Conservation (phyloP, 2,329 filamentous ascomycete species). For the Leptosphaerulina australis region DNA sequence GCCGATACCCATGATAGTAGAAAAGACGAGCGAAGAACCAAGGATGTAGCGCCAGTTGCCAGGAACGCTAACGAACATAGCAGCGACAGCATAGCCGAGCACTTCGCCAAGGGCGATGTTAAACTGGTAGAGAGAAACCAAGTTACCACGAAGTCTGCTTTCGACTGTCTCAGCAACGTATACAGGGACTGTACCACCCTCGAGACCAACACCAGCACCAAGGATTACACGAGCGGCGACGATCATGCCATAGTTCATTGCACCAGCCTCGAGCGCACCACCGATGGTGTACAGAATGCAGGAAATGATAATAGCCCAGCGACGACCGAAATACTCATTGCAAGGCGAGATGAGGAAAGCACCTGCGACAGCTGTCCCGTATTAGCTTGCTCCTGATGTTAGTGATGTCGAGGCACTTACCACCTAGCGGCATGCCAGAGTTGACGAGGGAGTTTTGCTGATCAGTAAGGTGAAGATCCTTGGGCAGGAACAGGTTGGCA, state of each 20-base stretch:
- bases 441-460: slow-evolving; percentile 70
- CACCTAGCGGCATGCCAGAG: slow-evolving; percentile 71
- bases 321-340: slow-evolving; percentile 71
- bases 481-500: slow-evolving; percentile 70
- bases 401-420: slow-evolving; percentile 17
- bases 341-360: slow-evolving; percentile 69
- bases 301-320: slow-evolving; percentile 72
- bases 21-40: slow-evolving; percentile 73
- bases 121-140: slow-evolving; percentile 76
- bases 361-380: slow-evolving; percentile 64
- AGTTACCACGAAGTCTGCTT: slow-evolving; percentile 69
- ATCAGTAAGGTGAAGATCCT: slow-evolving; percentile 60
- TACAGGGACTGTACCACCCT: slow-evolving; percentile 75
- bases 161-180: slow-evolving; percentile 77
- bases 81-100: slow-evolving; percentile 73
- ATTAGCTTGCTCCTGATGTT: slow-evolving; percentile 8
- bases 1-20: slow-evolving; percentile 65
- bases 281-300: slow-evolving; percentile 73
- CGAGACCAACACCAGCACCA: slow-evolving; percentile 72
- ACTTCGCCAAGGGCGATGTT: slow-evolving; percentile 78
- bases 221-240: slow-evolving; percentile 71
- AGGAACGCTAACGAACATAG: slow-evolving; percentile 71
- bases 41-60: slow-evolving; percentile 78
- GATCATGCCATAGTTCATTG: slow-evolving; percentile 74
- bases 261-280: slow-evolving; percentile 69